A percentile compares a stretch with the other conserved stretches of the same genome.
These are phyloP conservation scores for Jaapia argillacea DNA, from an alignment of 768 basidiomycete genomes.

Conservation along the genomic window DNA sequence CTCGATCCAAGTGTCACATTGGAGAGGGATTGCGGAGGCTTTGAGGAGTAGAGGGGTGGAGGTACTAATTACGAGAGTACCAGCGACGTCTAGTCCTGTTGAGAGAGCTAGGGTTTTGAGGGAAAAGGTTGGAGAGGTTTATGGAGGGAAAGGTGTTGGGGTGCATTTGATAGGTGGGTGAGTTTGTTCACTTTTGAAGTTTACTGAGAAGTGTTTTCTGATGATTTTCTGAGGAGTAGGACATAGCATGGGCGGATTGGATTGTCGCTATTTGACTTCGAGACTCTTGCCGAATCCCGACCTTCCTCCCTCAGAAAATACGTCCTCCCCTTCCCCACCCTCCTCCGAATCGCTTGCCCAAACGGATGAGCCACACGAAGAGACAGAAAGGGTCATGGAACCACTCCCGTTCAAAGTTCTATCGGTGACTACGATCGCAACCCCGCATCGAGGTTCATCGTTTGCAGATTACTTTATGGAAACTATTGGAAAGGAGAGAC, in stretches of 20 bases:
- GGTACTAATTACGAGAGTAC: constrained; percentile 89
- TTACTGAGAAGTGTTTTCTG: constrained; percentile 11
- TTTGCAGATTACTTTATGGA: constrained; percentile 89
- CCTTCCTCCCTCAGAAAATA: not conserved
- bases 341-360: no score
- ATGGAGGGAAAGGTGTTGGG: constrained; percentile 73
- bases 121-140: constrained; percentile 66
- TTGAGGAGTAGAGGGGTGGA: constrained; percentile 82
- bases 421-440: constrained; percentile 89
- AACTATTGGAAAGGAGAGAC: constrained; percentile 53
- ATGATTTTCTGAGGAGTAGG: constrained; percentile 12
- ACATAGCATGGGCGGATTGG: constrained; percentile 68
- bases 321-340: not conserved
- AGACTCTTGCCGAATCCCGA: constrained; percentile 66
- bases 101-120: constrained; percentile 90
- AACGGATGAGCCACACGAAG: no score
- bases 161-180: constrained; percentile 75
- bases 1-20: constrained; percentile 83
- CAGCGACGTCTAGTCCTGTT: constrained; percentile 80
- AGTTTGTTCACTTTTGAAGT: not conserved
- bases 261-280: constrained; percentile 86
- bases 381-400: no score
- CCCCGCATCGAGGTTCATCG: constrained; percentile 87
- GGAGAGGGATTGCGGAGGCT: constrained; percentile 94
- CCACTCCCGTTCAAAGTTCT: constrained; percentile 58